phyloP scores from a whole-genome alignment of 2,329 filamentous ascomycete genomes.

The Cladosporium velox region DNA sequence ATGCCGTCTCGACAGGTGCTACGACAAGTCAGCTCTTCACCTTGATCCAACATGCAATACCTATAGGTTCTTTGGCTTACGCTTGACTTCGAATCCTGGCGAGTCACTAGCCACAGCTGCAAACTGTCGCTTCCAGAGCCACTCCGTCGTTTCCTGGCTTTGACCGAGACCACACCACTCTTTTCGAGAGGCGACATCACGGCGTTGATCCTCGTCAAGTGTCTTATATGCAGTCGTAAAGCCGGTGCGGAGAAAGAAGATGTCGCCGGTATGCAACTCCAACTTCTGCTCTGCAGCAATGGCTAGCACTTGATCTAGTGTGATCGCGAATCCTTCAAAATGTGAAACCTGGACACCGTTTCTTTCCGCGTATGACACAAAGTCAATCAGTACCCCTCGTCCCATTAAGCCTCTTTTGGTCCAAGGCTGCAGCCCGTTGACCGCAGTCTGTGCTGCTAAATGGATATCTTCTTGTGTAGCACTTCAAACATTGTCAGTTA shows the following conservation, averaged over 20 bases:
- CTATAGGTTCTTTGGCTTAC: not conserved
- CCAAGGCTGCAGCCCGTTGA: conserved; percentile 6
- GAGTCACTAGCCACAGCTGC: conserved; percentile 7
- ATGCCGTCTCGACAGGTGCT: conserved; percentile 1
- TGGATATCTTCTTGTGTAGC: conserved; percentile 3
- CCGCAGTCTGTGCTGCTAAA: not conserved
- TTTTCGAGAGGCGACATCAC: not conserved
- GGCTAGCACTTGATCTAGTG: not conserved
- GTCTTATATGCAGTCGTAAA: not conserved
- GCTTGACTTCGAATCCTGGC: conserved; percentile 1
- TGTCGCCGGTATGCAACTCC: not conserved
- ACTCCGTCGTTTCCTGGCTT: conserved; percentile 1
- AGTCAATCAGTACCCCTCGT: conserved; percentile 4
- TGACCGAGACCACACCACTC: conserved; percentile 12
- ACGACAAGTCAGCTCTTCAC: not conserved
- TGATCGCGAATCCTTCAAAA: not conserved
- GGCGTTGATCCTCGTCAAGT: not conserved
- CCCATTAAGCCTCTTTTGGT: not conserved
- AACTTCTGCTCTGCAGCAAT: not conserved
- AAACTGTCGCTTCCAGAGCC: conserved; percentile 7
- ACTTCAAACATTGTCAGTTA: not conserved
- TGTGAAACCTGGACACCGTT: not conserved
- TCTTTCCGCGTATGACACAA: not conserved
- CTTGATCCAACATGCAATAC: too few relatives aligned
- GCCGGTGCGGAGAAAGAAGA: conserved; percentile 1